Evolutionary conservation across 148 eudicot genomes (phyloP), one percentile per base, ranked within the genome.

Genomic region (Rhododendron griersonianum): DNA sequence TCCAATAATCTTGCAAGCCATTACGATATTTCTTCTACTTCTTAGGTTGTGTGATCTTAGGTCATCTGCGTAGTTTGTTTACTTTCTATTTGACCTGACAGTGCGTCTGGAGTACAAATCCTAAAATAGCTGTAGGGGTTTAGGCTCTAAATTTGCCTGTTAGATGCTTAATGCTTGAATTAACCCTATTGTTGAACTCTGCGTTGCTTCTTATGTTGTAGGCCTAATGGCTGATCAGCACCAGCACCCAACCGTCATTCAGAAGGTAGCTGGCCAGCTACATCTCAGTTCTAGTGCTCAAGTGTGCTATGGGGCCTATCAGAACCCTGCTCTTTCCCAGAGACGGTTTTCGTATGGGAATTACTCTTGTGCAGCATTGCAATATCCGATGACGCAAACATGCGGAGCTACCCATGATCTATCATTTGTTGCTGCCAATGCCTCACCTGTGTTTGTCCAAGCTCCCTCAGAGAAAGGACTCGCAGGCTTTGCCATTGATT

Each of bases 381-480:
- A 67, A 33, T 83, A 87, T 82, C 89, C 91, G 18, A 25, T 51
- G 35, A 71, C 76, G 3, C 78, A 48, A 41, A 48, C 81, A 21
- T 87, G 84, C 82, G 51, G 28, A 71, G 65, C 88, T 37, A 59
- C 80, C 18, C 76, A 71, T 35, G 87, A 86, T 55, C 67, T 78
- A 21, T 85, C 88, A 9, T 61, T 87, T 84, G 59, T 86, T 15
- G 55, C 87, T 35, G 82, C 90, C 67, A 87, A 89, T 79, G 87
- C 85, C 33, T 90, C 90, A 41, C 89, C 90, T 75, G 88, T 90
- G 51, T 88, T 90, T 86, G 90, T 89, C 19, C 91, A 86, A 80
- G 89, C 91, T 80, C 88, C 92, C 16, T 9, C 85, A 19, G 90
- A 87, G 89, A 87, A 90, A 85, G 90, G 88, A 1, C 23, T 78